Evolutionary conservation across 1,284 basidiomycete species (phyloP).

Genomic region (Puccinia horiana): DNA sequence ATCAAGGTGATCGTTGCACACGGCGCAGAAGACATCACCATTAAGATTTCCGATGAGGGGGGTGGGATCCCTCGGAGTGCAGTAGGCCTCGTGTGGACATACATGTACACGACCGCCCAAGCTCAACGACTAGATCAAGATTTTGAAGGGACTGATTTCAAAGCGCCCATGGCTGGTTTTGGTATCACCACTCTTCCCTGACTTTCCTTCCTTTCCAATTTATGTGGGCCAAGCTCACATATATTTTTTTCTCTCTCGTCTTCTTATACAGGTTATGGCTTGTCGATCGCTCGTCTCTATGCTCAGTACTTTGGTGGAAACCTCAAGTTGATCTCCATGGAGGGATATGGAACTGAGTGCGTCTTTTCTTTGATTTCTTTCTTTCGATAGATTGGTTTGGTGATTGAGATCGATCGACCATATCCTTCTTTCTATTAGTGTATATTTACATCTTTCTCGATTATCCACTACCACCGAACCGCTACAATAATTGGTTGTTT

Average conservation of each 20-base stretch:
- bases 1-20: slow-evolving; percentile 97
- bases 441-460: slow-evolving; percentile 58
- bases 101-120: slow-evolving; percentile 97
- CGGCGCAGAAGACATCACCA: slow-evolving; percentile 86
- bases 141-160: slow-evolving; percentile 89
- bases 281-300: slow-evolving; percentile 65
- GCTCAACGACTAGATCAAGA: slow-evolving; percentile 80
- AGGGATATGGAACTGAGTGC: slow-evolving; percentile 79
- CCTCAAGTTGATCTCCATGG: slow-evolving; percentile 94
- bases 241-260: background rate
- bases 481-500: slow-evolving; percentile 53
- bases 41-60: slow-evolving; percentile 96
- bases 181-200: slow-evolving; percentile 60
- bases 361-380: slow-evolving; percentile 51
- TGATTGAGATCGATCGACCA: slow-evolving; percentile 33
- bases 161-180: slow-evolving; percentile 97
- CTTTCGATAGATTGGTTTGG: slow-evolving; percentile 54
- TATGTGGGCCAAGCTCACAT: background rate
- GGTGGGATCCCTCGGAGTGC: slow-evolving; percentile 93
- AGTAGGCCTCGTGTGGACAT: slow-evolving; percentile 95
- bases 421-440: slow-evolving; percentile 55
- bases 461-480: slow-evolving; percentile 58
- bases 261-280: slow-evolving; percentile 46
- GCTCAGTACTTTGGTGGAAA: slow-evolving; percentile 96
- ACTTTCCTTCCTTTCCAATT: background rate